Evolutionary conservation across 192 early-diverging fungal genomes (phyloP).

Genomic region (Coemansia sp.): DNA sequence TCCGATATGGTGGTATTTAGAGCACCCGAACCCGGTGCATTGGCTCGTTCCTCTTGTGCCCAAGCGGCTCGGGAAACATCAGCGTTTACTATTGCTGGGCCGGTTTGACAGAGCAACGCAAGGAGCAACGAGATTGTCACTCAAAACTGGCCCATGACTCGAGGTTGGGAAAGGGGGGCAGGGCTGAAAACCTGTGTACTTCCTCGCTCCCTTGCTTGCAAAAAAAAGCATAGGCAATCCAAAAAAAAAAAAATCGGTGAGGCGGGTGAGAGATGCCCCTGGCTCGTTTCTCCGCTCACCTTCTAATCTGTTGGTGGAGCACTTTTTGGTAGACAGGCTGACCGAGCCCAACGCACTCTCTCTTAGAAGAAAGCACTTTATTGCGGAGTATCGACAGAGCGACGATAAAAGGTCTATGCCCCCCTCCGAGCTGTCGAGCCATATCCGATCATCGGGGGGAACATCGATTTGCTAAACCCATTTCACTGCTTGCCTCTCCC

Average conservation of each 20-base stretch:
- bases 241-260: neutral
- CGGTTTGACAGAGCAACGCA: neutral
- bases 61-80: neutral
- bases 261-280: neutral
- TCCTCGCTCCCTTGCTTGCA: neutral
- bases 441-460: conserved; percentile 6
- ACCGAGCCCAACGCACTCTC: neutral
- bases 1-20: neutral
- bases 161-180: neutral
- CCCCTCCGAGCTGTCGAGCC: neutral
- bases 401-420: conserved; percentile 2
- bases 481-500: neutral
- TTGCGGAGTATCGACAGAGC: neutral
- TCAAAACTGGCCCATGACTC: neutral
- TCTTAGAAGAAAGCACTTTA: conserved; percentile 3
- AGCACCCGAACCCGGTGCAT: neutral
- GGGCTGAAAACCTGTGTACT: neutral
- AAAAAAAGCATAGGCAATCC: neutral
- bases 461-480: neutral
- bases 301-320: neutral
- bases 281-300: neutral
- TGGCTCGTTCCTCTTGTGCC: neutral
- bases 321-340: neutral
- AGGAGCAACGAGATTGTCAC: neutral
- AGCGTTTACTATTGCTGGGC: neutral